phyloP scores from a whole-genome alignment of 169 alveolate species.

The Perkinsus chesapeaki region DNA sequence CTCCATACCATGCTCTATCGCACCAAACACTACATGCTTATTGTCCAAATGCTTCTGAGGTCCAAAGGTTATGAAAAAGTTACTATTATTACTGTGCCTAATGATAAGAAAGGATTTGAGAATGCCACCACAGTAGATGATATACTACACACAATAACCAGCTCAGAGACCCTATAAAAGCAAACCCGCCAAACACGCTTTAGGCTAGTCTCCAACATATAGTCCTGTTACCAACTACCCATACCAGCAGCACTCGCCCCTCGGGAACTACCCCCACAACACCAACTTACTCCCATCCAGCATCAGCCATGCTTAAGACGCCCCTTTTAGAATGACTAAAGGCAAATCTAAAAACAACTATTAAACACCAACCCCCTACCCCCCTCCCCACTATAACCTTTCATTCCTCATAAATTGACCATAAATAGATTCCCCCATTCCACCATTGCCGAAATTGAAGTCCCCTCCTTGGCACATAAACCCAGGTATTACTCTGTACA shows the following conservation, averaged over 20 bases:
- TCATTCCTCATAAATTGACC: conserved; percentile 65
- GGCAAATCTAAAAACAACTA: not conserved
- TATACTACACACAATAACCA: conserved; percentile 8
- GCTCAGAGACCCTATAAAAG: too few species aligned
- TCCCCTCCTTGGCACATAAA: conserved; percentile 75
- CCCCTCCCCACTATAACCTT: conserved; percentile 39
- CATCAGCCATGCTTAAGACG: not conserved
- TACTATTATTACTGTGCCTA: conserved; percentile 54
- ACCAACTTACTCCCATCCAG: not conserved
- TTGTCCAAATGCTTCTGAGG: conserved; percentile 83
- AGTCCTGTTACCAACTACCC: not conserved
- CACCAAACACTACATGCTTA: conserved; percentile 69
- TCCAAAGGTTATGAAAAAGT: conserved; percentile 77
- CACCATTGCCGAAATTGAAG: conserved; percentile 64
- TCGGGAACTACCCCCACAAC: not conserved
- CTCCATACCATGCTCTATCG: conserved; percentile 58
- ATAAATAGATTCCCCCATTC: conserved; percentile 66
- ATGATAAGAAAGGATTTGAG: not conserved
- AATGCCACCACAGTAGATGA: not conserved
- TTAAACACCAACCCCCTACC: not conserved
- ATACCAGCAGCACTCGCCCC: not conserved
- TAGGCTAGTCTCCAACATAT: too few species aligned
- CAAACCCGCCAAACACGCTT: too few species aligned
- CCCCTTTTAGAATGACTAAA: conserved; percentile 47
- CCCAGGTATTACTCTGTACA: conserved; percentile 56